Base-by-base conservation (phyloP, 805 yeast genomes). In the Cyberlindnera misumaiensis region DNA sequence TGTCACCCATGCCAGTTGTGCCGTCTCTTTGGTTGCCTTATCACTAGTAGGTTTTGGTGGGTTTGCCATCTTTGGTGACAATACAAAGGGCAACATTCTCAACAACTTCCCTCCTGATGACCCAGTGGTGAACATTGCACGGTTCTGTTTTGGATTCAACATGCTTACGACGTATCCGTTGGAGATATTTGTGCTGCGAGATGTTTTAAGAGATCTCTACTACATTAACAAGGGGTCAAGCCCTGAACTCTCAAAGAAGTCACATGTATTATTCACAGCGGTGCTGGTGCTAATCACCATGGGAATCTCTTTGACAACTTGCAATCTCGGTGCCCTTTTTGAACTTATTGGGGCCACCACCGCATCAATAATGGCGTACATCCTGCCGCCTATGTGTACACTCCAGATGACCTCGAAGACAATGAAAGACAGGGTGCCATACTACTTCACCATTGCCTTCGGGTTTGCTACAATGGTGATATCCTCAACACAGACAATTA, bases 321-420 rank as follows among this genome's bases (percentile, higher is more conserved):
- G 96, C 54, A 86, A 88, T 47, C 67, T 89, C 40, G 97, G 97
- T 1, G 83, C 93, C 11, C 80, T 90, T 22, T 67, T 89, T 30
- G 97, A 90, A 55, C 68, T 89, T 3, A 88, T 87, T 25, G 97
- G 97, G 2, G 89, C 96, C 0, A 83, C 95, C 0, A 83, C 95
- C 0, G 97, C 97, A 0, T 86, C 95, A 14, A 66, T 84, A 28
- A 80, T 90, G 82, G 97, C 97, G 0, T 89, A 85, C 56, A 86
- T 89, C 16, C 63, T 89, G 13, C 97, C 97, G 0, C 96, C 96
- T 3, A 57, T 81, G 56, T 89, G 96, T 51, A 83, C 72, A 51
- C 58, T 87, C 44, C 77, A 80, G 45, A 70, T 89, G 51, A 73
- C 87, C 0, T 57, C 64, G 43, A 75, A 68, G 49, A 45, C 65